These are phyloP conservation scores for Nicotiana tomentosiformis DNA, from an alignment of 257 asterid species.

Conservation along the genomic window DNA sequence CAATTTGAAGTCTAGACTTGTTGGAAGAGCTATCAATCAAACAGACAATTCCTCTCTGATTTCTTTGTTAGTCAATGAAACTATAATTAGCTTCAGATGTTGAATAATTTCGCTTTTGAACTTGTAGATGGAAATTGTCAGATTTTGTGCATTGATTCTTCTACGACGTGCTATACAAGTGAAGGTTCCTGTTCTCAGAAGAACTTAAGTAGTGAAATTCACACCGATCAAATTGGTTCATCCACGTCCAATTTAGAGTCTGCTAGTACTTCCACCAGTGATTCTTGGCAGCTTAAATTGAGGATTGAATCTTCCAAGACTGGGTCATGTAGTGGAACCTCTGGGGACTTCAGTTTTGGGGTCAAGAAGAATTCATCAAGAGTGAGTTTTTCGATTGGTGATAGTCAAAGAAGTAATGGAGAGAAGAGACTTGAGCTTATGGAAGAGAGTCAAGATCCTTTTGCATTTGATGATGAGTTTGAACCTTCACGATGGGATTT, in stretches of 20 bases:
- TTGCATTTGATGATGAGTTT: slow-evolving; percentile 60
- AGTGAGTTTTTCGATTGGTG: slow-evolving; percentile 21
- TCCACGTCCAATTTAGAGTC: slow-evolving; percentile 31
- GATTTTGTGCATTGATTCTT: slow-evolving; percentile 24
- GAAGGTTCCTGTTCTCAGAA: slow-evolving; percentile 37
- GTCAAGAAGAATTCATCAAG: slow-evolving; percentile 24
- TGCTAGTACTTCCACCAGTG: slow-evolving; percentile 22
- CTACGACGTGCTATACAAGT: slow-evolving; percentile 30
- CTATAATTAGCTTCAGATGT: slow-evolving; percentile 1
- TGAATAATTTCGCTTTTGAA: slow-evolving; percentile 1
- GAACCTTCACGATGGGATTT: slow-evolving; percentile 83
- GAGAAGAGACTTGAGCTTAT: slow-evolving; percentile 22
- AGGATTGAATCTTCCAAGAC: slow-evolving; percentile 49
- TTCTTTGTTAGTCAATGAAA: not conserved
- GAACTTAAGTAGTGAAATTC: slow-evolving; percentile 29
- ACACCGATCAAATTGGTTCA: slow-evolving; percentile 24
- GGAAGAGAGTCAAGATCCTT: slow-evolving; percentile 67
- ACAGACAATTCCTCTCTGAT: not conserved
- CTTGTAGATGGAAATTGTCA: slow-evolving; percentile 24
- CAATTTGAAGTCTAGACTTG: not conserved
- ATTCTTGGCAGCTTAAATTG: slow-evolving; percentile 46
- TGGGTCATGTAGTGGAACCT: slow-evolving; percentile 54
- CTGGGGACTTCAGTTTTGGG: slow-evolving; percentile 21
- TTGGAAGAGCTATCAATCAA: slow-evolving; percentile 4
- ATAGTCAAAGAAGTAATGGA: slow-evolving; percentile 19